Conservation (phyloP, 75 land plant species). For the Selaginella tamariscina region DNA sequence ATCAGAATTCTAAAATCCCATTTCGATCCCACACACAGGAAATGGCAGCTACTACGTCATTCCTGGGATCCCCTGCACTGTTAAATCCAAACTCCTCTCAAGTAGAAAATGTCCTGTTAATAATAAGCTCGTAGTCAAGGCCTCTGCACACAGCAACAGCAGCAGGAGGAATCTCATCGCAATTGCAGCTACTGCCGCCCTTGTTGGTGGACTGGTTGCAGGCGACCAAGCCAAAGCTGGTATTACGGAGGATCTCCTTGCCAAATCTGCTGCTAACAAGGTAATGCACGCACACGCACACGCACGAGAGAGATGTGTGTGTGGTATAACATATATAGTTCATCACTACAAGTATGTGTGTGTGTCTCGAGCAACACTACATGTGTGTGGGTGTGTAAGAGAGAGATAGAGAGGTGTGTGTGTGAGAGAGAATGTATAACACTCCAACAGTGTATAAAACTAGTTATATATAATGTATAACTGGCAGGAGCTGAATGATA, state of each 20-base stretch:
- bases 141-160: not conserved
- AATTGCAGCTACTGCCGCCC: constrained; percentile 5
- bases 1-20: too few species aligned
- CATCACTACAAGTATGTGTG: too few species aligned
- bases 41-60: constrained; percentile 4
- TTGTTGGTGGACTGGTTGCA: constrained; percentile 17
- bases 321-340: too few species aligned
- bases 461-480: too few species aligned
- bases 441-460: too few species aligned
- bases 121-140: constrained; percentile 1
- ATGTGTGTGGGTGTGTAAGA: too few species aligned
- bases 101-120: not conserved
- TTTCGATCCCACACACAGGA: too few species aligned
- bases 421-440: too few species aligned
- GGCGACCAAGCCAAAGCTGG: constrained; percentile 56
- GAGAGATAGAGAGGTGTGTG: too few species aligned
- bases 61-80: not conserved
- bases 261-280: constrained; percentile 79
- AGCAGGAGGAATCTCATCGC: constrained; percentile 5
- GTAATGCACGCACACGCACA: constrained; percentile 16
- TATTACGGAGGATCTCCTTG: constrained; percentile 68
- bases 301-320: not conserved
- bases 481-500: constrained; percentile 75
- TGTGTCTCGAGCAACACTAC: too few species aligned
- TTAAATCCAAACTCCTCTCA: not conserved